These are phyloP conservation scores for Podaxis mareebaensis DNA, from an alignment of 768 basidiomycete species.

Conservation along the genomic window DNA sequence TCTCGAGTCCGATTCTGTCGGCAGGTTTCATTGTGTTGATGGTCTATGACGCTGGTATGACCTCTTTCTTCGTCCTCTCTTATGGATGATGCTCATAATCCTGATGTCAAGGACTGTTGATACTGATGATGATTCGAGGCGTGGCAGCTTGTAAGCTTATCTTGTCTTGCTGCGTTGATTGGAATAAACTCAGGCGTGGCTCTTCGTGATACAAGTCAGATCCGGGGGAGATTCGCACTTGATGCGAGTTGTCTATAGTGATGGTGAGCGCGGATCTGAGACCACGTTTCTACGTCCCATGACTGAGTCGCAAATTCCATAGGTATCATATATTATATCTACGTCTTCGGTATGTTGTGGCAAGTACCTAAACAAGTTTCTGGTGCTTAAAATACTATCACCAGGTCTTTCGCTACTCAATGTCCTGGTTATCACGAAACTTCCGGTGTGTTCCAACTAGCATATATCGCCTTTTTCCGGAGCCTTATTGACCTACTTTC, in stretches of 20 bases:
- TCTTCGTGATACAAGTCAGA: background rate
- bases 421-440: background rate
- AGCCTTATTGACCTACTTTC: background rate
- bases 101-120: background rate
- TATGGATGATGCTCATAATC: background rate
- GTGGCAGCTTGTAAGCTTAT: background rate
- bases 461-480: background rate
- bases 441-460: background rate
- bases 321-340: slow-evolving; percentile 8
- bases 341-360: background rate
- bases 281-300: background rate
- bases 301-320: background rate
- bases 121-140: background rate
- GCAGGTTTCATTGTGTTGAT: background rate
- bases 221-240: background rate
- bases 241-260: slow-evolving; percentile 1
- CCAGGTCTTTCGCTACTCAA: slow-evolving; percentile 4
- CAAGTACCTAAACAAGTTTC: too few relatives aligned
- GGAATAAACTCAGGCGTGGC: background rate
- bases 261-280: background rate
- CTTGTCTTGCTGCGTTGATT: too few relatives aligned
- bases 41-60: background rate
- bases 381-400: background rate
- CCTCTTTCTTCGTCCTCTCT: background rate
- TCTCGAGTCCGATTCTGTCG: background rate